These are phyloP conservation scores for Podospora pseudoanserina DNA, from an alignment of 495 filamentous ascomycete genomes.

Conservation along the genomic window DNA sequence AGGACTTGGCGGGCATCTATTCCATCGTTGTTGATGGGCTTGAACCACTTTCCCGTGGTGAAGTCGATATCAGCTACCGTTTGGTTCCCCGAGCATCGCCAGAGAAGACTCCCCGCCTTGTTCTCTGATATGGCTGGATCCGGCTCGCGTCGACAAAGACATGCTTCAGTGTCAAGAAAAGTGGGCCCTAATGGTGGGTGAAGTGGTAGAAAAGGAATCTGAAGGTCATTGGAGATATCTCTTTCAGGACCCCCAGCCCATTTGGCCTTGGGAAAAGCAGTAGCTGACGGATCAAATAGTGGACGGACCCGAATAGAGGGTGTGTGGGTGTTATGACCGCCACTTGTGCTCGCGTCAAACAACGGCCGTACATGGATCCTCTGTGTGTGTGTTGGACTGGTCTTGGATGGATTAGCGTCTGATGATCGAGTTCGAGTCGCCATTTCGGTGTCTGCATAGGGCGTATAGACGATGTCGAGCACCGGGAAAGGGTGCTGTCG, in stretches of 20 bases:
- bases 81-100: conserved; percentile 42
- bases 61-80: conserved; percentile 25
- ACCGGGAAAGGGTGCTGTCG: background rate
- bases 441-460: background rate
- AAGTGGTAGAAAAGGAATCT: conserved; percentile 35
- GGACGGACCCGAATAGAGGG: background rate
- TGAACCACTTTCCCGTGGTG: conserved; percentile 42
- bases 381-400: background rate
- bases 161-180: conserved; percentile 41
- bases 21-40: conserved; percentile 17
- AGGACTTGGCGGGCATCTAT: conserved; percentile 8
- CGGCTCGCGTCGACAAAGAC: conserved; percentile 35
- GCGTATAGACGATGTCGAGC: background rate
- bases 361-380: background rate
- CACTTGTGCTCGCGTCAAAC: background rate
- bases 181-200: conserved; percentile 26
- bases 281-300: background rate
- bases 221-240: conserved; percentile 8
- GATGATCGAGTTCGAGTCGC: background rate
- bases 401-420: background rate
- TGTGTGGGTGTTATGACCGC: background rate
- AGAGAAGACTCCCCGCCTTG: conserved; percentile 17
- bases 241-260: background rate
- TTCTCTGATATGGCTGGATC: background rate
- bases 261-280: background rate